These are phyloP conservation scores for Pseudogymnoascus verrucosus DNA, from an alignment of 2,329 filamentous ascomycete genomes.

Conservation along the genomic window DNA sequence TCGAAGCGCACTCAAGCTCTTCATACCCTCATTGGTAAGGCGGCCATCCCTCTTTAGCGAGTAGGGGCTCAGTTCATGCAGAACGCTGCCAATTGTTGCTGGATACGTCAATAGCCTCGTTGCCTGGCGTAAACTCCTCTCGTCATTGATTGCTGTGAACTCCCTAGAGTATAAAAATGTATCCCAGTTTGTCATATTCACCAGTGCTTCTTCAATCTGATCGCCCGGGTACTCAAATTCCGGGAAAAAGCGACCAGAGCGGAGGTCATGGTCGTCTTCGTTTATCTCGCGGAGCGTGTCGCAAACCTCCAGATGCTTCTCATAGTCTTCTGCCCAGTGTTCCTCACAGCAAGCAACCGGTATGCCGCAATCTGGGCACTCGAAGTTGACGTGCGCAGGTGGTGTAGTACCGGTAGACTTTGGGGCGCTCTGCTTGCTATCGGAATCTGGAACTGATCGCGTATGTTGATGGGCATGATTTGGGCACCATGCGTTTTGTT, in stretches of 20 bases:
- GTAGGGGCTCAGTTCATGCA: constrained; percentile 94
- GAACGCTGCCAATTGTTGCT: constrained; percentile 77
- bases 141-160: constrained; percentile 84
- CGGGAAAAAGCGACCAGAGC: constrained; percentile 82
- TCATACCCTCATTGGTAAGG: constrained; percentile 79
- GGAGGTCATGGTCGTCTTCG: constrained; percentile 92
- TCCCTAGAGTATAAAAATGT: constrained; percentile 90
- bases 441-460: constrained; percentile 54
- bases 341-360: constrained; percentile 90
- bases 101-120: constrained; percentile 92
- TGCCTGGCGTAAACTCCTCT: constrained; percentile 84
- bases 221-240: constrained; percentile 87
- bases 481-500: constrained; percentile 86
- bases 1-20: constrained; percentile 85
- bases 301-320: constrained; percentile 84
- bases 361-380: constrained; percentile 92
- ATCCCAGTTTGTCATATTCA: constrained; percentile 99
- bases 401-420: constrained; percentile 47
- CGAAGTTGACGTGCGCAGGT: constrained; percentile 79
- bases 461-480: constrained; percentile 80
- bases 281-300: constrained; percentile 89
- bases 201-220: constrained; percentile 83
- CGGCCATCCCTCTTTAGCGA: constrained; percentile 65
- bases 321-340: constrained; percentile 95
- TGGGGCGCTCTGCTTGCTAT: constrained; percentile 56